Conservation (phyloP, 2,329 filamentous ascomycete species). For the Davidsoniella neocaledoniae region DNA sequence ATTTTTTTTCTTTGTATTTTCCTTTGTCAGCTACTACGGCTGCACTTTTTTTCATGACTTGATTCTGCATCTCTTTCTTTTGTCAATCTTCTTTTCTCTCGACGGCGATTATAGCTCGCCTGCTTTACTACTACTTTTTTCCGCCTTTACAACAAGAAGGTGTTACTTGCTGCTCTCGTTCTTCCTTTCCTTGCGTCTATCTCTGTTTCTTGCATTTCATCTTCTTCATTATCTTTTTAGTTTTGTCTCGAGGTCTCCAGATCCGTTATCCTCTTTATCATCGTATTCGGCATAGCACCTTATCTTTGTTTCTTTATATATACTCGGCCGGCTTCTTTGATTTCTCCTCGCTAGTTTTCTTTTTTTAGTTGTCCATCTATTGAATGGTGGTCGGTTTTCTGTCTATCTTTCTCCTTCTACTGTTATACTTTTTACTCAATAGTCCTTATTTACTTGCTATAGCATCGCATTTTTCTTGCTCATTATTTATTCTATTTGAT, state of each 20-base stretch:
- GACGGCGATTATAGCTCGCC: background rate
- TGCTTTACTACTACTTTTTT: background rate
- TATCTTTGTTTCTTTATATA: too few relatives aligned
- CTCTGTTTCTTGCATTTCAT: background rate
- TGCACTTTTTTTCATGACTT: background rate
- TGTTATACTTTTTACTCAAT: background rate
- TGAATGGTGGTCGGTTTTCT: background rate
- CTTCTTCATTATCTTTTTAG: background rate
- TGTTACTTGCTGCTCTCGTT: background rate
- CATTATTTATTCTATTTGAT: background rate
- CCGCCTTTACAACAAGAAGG: background rate
- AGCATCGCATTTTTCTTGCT: slow-evolving; percentile 3
- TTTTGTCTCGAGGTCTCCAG: background rate
- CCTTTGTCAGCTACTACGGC: too few relatives aligned
- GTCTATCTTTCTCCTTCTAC: background rate
- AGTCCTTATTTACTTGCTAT: background rate
- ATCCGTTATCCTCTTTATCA: background rate
- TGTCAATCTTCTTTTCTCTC: slow-evolving; percentile 5
- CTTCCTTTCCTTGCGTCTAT: background rate
- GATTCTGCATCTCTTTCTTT: slow-evolving; percentile 7
- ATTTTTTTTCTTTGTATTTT: background rate
- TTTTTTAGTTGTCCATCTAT: background rate
- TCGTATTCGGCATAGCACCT: background rate
- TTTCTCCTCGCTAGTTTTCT: background rate
- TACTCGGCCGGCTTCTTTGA: too few relatives aligned